Base-by-base conservation (phyloP, 805 yeast species). In the Ogataea salicorniae region DNA sequence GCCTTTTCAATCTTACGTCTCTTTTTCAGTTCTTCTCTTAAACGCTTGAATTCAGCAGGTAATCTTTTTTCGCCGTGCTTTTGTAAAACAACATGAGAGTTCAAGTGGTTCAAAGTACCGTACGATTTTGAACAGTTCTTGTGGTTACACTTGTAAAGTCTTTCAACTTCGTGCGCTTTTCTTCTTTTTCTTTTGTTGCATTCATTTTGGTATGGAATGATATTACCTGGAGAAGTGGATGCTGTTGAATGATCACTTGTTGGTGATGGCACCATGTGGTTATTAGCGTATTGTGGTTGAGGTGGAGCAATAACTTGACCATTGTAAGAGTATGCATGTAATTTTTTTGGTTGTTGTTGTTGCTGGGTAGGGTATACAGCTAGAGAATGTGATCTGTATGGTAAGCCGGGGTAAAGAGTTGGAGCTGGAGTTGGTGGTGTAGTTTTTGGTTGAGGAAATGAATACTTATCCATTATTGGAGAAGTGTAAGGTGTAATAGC, bases 71-170 rank as follows among this genome's bases (percentile, higher is more conserved):
- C 62, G 9, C 84, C 84, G 58, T 79, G 84, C 15, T 67, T 68
- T 49, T 80, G 82, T 52, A 75, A 67, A 1, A 69, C 56, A 35
- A 79, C 75, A 56, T 79, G 84, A 14, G 82, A 79, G 54, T 79
- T 79, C 34, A 79, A 62, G 58, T 79, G 84, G 57, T 80, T 79
- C 37, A 79, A 67, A 5, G 84, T 80, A 14, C 84, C 84, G 55
- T 79, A 79, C 8, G 77, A 75, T 61, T 80, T 80, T 7, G 67
- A 62, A 50, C 84, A 80, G 11, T 67, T 68, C 23, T 64, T 62
- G 53, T 58, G 72, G 45, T 68, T 76, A 59, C 84, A 79, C 20
- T 63, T 66, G 59, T 79, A 79, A 5, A 77, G 54, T 41, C 84
- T 69, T 49, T 76, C 81, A 56, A 80, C 77, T 57, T 80, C 83